Evolutionary conservation across 139 green algal species (phyloP).

Genomic region (Chlamydomonas sp.): DNA sequence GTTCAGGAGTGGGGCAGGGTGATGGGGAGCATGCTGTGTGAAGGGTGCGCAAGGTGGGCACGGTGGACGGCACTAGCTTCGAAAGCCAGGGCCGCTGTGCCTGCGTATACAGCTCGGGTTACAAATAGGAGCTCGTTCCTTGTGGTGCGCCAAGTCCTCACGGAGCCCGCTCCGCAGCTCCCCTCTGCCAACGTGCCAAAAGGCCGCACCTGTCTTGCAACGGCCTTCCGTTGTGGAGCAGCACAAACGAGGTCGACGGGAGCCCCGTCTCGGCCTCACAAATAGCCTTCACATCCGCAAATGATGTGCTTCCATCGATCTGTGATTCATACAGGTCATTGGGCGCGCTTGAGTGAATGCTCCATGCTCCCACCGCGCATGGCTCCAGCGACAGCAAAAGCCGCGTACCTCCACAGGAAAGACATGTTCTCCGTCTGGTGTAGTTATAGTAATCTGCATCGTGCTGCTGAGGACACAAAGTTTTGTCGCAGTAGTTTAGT

Average conservation of each 20-base stretch:
- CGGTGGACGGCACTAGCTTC: not conserved
- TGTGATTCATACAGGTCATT: constrained; percentile 8
- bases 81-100: too few species aligned
- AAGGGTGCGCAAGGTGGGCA: not conserved
- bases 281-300: constrained; percentile 81
- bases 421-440: constrained; percentile 57
- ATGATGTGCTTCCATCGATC: constrained; percentile 64
- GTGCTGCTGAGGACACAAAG: not conserved
- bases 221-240: constrained; percentile 64
- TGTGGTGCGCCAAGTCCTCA: not conserved
- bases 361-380: too few species aligned
- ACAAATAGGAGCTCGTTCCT: not conserved
- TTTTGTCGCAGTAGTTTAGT: not conserved
- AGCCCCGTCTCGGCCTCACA: constrained; percentile 83
- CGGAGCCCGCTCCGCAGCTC: not conserved
- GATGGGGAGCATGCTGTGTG: not conserved
- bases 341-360: too few species aligned
- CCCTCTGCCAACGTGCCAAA: not conserved
- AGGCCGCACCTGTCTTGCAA: constrained; percentile 48
- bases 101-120: too few species aligned
- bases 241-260: constrained; percentile 55
- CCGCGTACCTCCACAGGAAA: constrained; percentile 64
- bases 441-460: constrained; percentile 70
- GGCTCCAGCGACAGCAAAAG: not conserved
- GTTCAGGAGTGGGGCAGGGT: too few species aligned